Base-by-base conservation (phyloP, 305 asterid genomes). In the Lippia alba region DNA sequence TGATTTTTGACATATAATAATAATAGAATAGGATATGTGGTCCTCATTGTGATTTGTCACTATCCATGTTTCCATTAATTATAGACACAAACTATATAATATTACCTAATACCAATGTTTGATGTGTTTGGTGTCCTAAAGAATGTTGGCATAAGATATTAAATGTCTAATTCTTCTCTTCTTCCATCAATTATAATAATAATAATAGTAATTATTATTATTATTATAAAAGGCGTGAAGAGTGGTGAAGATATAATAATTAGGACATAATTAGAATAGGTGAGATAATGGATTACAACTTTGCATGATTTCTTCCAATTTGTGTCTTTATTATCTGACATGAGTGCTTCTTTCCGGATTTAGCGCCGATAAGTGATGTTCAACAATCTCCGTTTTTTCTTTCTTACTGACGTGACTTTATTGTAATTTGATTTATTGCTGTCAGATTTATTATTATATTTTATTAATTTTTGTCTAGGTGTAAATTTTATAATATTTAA, bases 351-450 rank as follows among this genome's bases (percentile, higher is more conserved):
- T 32, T 6, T 64, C 60, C 81, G 72, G 75, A 72, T 77, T 77
- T 67, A 8, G 66, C 74, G 78, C 78, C 78, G 75, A n/a, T 77
- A 61, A 67, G 12, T 76, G 71, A 74, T 60, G 51, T 66, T 65
- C n/a, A n/a, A n/a, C n/a, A n/a, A n/a, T n/a, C n/a, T n/a, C n/a
- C n/a, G n/a, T 60, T 36, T 36, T 36, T 8, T 36, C 9, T 36
- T 36, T 4, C 41, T 5, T 4, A 36, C 9, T 36, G 41, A 36
- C 41, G 41, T 36, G 6, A 36, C 41, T 36, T 36, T 36, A 36
- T 36, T 36, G 9, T 34, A 2, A 34, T 34, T 34, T 34, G 40
- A n/a, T n/a, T n/a, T n/a, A n/a, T n/a, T n/a, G n/a, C n/a, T n/a
- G n/a, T n/a, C n/a, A 36, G 41, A 24, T 36, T 36, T 36, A 36